Conservation (phyloP, 2,329 filamentous ascomycete genomes). For the Sporothrix protearum region DNA sequence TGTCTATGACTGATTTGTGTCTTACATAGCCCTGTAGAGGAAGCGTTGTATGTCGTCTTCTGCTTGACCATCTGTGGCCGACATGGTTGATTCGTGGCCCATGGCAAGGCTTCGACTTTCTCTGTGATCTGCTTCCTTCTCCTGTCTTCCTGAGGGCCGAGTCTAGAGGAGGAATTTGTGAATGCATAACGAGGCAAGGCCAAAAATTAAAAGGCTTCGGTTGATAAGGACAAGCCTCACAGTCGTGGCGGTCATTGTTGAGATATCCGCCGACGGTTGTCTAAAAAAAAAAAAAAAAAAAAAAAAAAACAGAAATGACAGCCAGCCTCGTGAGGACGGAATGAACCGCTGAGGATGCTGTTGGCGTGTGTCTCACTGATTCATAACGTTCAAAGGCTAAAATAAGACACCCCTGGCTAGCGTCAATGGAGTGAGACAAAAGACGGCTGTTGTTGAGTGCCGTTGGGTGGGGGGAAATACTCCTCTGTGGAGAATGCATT, state of each 20-base stretch:
- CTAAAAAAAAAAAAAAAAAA: neutral
- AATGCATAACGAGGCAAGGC: neutral
- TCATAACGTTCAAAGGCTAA: neutral
- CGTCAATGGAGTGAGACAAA: neutral
- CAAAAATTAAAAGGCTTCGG: neutral
- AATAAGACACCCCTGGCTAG: neutral
- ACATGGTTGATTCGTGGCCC: neutral
- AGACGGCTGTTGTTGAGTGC: neutral
- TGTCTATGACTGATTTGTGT: neutral
- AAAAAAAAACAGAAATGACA: neutral
- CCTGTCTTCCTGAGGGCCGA: neutral
- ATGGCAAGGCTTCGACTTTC: neutral
- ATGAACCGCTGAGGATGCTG: neutral
- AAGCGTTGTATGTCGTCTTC: neutral
- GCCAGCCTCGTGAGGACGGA: neutral
- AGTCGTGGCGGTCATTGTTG: neutral
- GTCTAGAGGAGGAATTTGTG: neutral
- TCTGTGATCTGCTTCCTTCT: neutral
- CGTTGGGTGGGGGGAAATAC: neutral
- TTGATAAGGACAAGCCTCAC: neutral
- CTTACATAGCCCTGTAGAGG: neutral
- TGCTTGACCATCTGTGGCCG: neutral
- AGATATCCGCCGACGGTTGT: neutral
- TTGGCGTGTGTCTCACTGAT: neutral
- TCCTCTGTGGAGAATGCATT: neutral